These are phyloP conservation scores for Linum tenue DNA, from an alignment of 345 rosid species.

Conservation along the genomic window DNA sequence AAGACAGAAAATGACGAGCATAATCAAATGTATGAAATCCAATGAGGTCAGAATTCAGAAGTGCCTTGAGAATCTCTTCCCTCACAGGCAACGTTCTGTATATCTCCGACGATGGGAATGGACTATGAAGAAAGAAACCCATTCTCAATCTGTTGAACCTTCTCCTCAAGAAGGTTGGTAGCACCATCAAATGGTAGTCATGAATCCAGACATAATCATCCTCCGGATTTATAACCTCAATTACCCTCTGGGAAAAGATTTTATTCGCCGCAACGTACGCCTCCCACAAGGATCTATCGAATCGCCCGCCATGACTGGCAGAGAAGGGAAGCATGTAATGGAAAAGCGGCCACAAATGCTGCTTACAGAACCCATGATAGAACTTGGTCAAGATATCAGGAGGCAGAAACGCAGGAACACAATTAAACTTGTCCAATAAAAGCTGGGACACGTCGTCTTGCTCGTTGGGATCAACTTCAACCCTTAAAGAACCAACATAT, in stretches of 20 bases:
- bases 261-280: conserved; percentile 4
- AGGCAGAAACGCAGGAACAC: conserved; percentile 5
- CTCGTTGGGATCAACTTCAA: background rate
- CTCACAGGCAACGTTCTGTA: conserved; percentile 2
- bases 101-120: background rate
- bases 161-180: conserved; percentile 1
- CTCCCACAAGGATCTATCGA: conserved; percentile 2
- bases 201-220: conserved; percentile 5
- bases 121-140: conserved; percentile 3
- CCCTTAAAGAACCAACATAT: conserved; percentile 1
- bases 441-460: conserved; percentile 2
- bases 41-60: conserved; percentile 1
- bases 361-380: conserved; percentile 6
- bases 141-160: conserved; percentile 4
- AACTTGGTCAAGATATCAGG: conserved; percentile 7
- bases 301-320: background rate
- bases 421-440: conserved; percentile 1
- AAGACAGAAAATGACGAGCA: conserved; percentile 5
- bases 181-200: conserved; percentile 4
- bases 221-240: conserved; percentile 6
- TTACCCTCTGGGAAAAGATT: conserved; percentile 4
- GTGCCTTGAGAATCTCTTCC: background rate
- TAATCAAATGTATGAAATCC: conserved; percentile 4
- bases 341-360: conserved; percentile 7
- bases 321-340: conserved; percentile 9